These are phyloP conservation scores for Xylaria scruposa DNA, from an alignment of 495 filamentous ascomycete genomes.

Conservation along the genomic window DNA sequence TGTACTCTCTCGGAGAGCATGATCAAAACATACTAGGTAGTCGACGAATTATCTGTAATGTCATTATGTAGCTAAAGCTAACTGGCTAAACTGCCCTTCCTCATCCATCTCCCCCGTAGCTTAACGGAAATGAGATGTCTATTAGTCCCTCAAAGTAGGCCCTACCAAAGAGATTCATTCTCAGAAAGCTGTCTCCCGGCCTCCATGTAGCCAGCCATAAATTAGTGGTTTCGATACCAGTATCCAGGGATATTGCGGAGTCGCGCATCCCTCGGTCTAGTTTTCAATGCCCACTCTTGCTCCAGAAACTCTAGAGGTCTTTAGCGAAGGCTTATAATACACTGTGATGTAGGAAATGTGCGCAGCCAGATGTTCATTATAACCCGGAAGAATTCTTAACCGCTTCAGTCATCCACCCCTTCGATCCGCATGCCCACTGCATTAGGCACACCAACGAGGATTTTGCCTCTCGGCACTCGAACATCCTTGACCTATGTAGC, in stretches of 20 bases:
- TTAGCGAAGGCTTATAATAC: not conserved
- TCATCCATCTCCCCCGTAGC: not conserved
- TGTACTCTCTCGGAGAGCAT: not conserved
- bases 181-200: not conserved
- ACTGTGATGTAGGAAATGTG: not conserved
- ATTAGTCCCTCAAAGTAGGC: not conserved
- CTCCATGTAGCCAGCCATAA: not conserved
- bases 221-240: not conserved
- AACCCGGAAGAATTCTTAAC: not conserved
- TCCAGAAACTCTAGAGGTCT: not conserved
- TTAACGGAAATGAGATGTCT: not conserved
- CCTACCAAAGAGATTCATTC: not conserved
- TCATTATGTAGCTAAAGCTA: not conserved
- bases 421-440: conserved; percentile 64
- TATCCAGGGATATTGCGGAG: not conserved
- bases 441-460: conserved; percentile 78
- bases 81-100: not conserved
- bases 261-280: not conserved
- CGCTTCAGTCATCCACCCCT: conserved; percentile 38
- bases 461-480: conserved; percentile 72
- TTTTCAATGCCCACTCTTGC: not conserved
- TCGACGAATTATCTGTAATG: not conserved
- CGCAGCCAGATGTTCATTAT: not conserved
- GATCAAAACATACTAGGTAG: not conserved
- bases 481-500: conserved; percentile 62